phyloP scores from a whole-genome alignment of 2,329 filamentous ascomycete genomes.

The Ophiostoma perfectum region DNA sequence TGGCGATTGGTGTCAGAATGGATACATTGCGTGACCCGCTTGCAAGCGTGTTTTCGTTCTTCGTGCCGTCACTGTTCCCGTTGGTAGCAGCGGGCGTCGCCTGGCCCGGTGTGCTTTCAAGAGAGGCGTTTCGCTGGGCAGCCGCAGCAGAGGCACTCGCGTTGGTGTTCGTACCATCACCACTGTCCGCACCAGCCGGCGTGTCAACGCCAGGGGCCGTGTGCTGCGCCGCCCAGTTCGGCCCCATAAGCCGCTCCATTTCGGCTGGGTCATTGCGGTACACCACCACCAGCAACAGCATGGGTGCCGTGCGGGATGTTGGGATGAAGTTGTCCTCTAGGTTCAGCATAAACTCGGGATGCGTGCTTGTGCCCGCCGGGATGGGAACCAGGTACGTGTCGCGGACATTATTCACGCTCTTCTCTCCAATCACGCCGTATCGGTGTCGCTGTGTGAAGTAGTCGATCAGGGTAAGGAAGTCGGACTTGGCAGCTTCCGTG shows the following conservation, averaged over 20 bases:
- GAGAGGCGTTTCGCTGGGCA: background rate
- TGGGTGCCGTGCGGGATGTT: slow-evolving; percentile 62
- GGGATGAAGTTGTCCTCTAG: slow-evolving; percentile 80
- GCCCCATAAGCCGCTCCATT: slow-evolving; percentile 36
- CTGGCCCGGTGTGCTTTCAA: background rate
- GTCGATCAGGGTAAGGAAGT: slow-evolving; percentile 73
- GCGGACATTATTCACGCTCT: slow-evolving; percentile 67
- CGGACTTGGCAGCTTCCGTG: slow-evolving; percentile 52
- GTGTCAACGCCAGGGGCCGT: background rate
- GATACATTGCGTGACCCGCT: background rate
- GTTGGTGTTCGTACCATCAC: background rate
- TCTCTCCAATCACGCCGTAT: slow-evolving; percentile 82
- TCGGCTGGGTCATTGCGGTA: slow-evolving; percentile 57
- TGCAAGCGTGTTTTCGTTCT: background rate
- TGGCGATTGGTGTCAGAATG: background rate
- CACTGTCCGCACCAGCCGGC: background rate
- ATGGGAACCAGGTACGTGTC: slow-evolving; percentile 91
- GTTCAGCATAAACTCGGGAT: slow-evolving; percentile 83
- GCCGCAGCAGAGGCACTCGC: slow-evolving; percentile 20
- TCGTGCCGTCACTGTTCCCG: background rate
- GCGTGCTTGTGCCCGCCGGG: slow-evolving; percentile 60
- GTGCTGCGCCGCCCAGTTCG: slow-evolving; percentile 32
- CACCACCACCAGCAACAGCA: slow-evolving; percentile 80
- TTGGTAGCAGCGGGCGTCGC: background rate
- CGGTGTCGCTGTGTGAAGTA: slow-evolving; percentile 79